Base-by-base conservation (phyloP, 495 filamentous ascomycete species). In the Podospora bellae-mahoneyi region DNA sequence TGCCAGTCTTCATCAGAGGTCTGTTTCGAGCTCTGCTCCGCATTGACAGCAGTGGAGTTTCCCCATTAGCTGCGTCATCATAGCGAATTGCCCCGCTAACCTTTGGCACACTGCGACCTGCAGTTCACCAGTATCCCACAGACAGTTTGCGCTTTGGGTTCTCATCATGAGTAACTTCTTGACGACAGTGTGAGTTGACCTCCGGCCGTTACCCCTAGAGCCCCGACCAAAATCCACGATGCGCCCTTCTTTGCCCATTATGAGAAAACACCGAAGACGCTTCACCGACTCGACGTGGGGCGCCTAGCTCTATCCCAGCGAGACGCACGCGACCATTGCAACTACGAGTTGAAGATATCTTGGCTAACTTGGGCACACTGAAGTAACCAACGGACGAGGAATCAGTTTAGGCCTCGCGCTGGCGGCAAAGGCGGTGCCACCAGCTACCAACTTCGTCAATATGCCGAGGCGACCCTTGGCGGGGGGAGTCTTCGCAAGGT, bases 401-500 rank as follows among this genome's bases (percentile, higher is more conserved):
- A 90, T 65, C 90, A 94, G 72, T 98, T 99, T 86, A 93, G 93
- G 76, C 93, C 96, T 59, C 92, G 94, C 72, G 88, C 89, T 65
- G 83, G 90, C 26, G 91, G 90, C 74, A 96, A 94, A 73, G 94
- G 96, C 53, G 85, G 84, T 56, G 96, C 91, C 57, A 96, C 88
- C 65, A 95, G 91, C 78, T 97, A 97, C 84, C 96, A 99, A 80
- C 84, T 99, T 65, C 89, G 93, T 75, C 95, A 98, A 74, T 99
- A 97, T 85, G 95, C 95, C 16, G 95, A 99, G 79, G 96, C 95
- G 44, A 99, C 95, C 55, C 83, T 99, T 18, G 95, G 95, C 28
- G 96, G 92, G 74, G 95, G 95, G 44, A 97, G 93, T 79, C 83
- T 99, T 81, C 86, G 92, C 70, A 98, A 98, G 82, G 94, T 95